Evolutionary conservation across 2,329 filamentous ascomycete species (phyloP).

Genomic region (Venturia pyrina): DNA sequence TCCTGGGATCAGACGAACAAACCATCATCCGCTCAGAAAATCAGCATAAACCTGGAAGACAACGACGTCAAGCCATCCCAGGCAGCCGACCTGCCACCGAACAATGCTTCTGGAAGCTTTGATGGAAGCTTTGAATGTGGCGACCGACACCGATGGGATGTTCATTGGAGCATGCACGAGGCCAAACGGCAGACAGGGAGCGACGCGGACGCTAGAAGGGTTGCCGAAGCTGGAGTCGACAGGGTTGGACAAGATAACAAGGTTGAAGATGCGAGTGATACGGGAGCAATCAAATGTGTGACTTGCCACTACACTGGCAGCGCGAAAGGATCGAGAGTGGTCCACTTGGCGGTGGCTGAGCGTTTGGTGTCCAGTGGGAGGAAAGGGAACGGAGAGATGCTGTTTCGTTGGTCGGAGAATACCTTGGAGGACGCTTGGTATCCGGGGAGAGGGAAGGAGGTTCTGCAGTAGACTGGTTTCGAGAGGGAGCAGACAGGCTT

Average conservation of each 20-base stretch:
- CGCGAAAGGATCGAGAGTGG: neutral
- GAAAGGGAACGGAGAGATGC: neutral
- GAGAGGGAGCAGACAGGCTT: neutral
- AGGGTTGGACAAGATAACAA: neutral
- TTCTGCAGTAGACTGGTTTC: neutral
- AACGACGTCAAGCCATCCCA: neutral
- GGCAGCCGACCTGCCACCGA: neutral
- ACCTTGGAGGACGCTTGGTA: neutral
- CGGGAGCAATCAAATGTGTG: no score
- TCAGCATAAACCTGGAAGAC: neutral
- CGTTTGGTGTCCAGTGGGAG: neutral
- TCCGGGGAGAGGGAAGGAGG: neutral
- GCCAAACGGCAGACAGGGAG: neutral
- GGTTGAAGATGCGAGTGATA: no score
- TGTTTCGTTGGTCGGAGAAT: neutral
- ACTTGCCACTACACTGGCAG: no score
- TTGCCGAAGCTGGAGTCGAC: neutral
- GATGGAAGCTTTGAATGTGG: neutral
- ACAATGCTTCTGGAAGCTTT: neutral
- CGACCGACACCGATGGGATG: neutral
- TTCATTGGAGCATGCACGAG: neutral
- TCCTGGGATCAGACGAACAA: neutral
- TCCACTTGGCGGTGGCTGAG: neutral
- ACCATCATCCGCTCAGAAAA: neutral
- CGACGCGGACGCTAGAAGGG: neutral